These are phyloP conservation scores for Chlorella sp. DNA, from an alignment of 139 green algal species.

Conservation along the genomic window DNA sequence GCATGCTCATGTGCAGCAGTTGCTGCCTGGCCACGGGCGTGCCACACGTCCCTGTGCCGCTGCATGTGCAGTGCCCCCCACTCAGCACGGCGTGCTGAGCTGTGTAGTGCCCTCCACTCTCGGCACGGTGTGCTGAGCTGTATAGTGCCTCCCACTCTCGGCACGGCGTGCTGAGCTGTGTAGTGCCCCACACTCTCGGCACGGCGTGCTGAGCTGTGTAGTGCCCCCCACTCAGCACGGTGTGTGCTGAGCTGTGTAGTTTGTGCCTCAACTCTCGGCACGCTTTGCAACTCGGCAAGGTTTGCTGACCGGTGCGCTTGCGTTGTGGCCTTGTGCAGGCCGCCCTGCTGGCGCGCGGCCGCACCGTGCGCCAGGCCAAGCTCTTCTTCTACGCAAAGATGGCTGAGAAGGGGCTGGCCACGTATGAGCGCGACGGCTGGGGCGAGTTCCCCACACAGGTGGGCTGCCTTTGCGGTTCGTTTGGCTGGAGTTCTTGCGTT, in stretches of 20 bases:
- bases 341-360: conserved; percentile 74
- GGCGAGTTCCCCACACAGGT: conserved; percentile 78
- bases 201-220: background rate
- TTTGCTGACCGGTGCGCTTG: background rate
- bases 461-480: too few relatives aligned
- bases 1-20: too few relatives aligned
- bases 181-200: background rate
- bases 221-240: too few relatives aligned
- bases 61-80: background rate
- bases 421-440: conserved; percentile 92
- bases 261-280: too few relatives aligned
- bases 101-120: background rate
- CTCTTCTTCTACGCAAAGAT: conserved; percentile 89
- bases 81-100: background rate
- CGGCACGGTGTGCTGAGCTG: too few relatives aligned
- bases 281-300: too few relatives aligned
- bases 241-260: too few relatives aligned
- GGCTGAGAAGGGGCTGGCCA: conserved; percentile 84
- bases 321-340: conserved; percentile 39
- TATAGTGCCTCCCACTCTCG: too few relatives aligned
- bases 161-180: too few relatives aligned
- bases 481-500: too few relatives aligned
- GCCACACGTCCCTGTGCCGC: too few relatives aligned
- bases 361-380: conserved; percentile 79
- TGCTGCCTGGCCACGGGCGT: too few relatives aligned